Conservation (phyloP, 768 basidiomycete species). For the Paxillus ammoniavirescens region DNA sequence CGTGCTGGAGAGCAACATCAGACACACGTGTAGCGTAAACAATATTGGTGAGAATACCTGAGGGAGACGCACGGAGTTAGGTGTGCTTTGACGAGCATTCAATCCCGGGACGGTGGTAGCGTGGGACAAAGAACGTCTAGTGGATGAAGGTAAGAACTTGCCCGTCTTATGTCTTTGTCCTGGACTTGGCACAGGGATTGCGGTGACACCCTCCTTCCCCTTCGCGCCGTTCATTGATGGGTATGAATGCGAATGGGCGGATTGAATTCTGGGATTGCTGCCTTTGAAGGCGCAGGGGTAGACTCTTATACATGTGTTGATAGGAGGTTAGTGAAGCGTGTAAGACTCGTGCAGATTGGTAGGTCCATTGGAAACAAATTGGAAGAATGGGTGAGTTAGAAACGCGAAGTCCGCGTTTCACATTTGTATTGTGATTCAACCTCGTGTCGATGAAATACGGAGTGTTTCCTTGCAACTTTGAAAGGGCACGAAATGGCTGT, state of each 20-base stretch:
- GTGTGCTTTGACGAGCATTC: constrained; percentile 15
- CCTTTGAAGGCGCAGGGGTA: background rate
- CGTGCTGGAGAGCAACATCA: constrained; percentile 8
- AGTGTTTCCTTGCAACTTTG: background rate
- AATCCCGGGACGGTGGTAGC: constrained; percentile 1
- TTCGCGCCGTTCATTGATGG: constrained; percentile 11
- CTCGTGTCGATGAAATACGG: background rate
- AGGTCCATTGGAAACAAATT: background rate
- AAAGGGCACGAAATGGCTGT: background rate
- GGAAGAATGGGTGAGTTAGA: constrained; percentile 1
- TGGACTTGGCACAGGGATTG: background rate
- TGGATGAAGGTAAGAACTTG: constrained; percentile 7
- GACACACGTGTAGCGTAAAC: no score
- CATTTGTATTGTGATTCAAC: no score
- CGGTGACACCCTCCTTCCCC: background rate
- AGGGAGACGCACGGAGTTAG: background rate
- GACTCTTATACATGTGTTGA: constrained; percentile 12
- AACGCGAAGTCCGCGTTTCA: constrained; percentile 22
- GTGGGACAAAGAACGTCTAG: constrained; percentile 5
- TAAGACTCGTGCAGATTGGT: constrained; percentile 6
- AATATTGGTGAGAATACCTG: constrained; percentile 11
- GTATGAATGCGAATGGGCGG: background rate
- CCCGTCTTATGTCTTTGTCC: constrained; percentile 13
- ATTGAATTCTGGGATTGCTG: background rate
- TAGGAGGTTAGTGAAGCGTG: constrained; percentile 13